Conservation (phyloP, 192 early-diverging fungal species). For the Funneliformis mosseae region DNA sequence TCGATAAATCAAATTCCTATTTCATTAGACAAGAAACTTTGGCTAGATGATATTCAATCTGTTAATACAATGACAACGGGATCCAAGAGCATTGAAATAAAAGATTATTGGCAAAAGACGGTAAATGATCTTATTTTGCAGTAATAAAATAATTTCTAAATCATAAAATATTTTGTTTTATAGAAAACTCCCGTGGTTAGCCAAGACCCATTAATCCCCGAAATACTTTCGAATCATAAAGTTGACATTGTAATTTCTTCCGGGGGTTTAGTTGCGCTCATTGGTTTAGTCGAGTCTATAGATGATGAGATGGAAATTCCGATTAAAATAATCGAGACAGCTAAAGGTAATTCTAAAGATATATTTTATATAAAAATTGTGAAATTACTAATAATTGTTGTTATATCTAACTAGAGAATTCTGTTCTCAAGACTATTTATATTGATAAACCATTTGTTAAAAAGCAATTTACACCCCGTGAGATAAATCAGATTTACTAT, state of each 20-base stretch:
- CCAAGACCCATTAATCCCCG: slow-evolving; percentile 27
- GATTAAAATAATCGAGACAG: background rate
- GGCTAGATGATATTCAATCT: background rate
- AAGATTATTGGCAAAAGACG: slow-evolving; percentile 21
- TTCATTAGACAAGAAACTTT: background rate
- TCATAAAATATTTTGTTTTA: background rate
- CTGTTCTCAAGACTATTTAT: slow-evolving; percentile 26
- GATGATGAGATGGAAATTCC: slow-evolving; percentile 30
- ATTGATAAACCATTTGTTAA: slow-evolving; percentile 37
- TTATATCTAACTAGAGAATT: background rate
- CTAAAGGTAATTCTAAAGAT: background rate
- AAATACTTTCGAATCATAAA: slow-evolving; percentile 15
- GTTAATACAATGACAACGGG: background rate
- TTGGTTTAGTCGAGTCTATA: slow-evolving; percentile 16
- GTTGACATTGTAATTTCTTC: slow-evolving; percentile 33
- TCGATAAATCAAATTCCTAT: background rate
- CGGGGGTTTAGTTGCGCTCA: slow-evolving; percentile 15
- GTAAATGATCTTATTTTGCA: background rate
- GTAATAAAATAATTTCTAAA: background rate
- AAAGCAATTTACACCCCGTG: slow-evolving; percentile 14
- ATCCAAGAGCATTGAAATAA: background rate
- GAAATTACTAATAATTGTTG: background rate
- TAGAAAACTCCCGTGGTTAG: slow-evolving; percentile 27
- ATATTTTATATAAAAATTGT: background rate
- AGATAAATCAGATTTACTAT: slow-evolving; percentile 35